These are phyloP conservation scores for Suillus subluteus DNA, from an alignment of 768 basidiomycete genomes.

Conservation along the genomic window DNA sequence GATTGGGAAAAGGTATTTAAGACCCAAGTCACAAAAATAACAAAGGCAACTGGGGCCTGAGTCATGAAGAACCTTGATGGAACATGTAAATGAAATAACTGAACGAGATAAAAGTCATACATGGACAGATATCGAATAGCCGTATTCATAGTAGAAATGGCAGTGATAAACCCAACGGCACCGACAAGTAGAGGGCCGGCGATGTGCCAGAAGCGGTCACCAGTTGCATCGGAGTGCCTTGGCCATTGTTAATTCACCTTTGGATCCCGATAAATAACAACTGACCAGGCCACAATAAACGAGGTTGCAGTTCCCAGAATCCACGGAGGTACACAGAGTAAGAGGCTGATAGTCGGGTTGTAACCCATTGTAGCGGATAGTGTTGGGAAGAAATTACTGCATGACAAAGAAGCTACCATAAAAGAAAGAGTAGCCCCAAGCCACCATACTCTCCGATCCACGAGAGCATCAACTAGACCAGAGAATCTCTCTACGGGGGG, in stretches of 20 bases:
- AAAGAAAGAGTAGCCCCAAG: slow-evolving; percentile 64
- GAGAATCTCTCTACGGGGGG: slow-evolving; percentile 34
- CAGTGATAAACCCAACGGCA: slow-evolving; percentile 67
- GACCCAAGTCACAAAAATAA: slow-evolving; percentile 60
- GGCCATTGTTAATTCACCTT: slow-evolving; percentile 13
- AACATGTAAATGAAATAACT: neutral
- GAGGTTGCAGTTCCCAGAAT: slow-evolving; percentile 58
- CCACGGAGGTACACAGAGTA: slow-evolving; percentile 81
- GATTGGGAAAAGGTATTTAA: slow-evolving; percentile 68
- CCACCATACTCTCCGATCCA: slow-evolving; percentile 84
- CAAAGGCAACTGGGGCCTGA: slow-evolving; percentile 68
- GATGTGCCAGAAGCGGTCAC: slow-evolving; percentile 77
- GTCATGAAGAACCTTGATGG: slow-evolving; percentile 70
- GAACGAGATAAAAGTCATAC: slow-evolving; percentile 38
- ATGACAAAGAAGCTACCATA: slow-evolving; percentile 59
- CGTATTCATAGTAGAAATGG: slow-evolving; percentile 64
- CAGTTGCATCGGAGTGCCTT: slow-evolving; percentile 70
- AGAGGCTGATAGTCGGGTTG: slow-evolving; percentile 58
- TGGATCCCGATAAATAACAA: neutral
- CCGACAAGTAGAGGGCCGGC: slow-evolving; percentile 55
- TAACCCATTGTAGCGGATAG: slow-evolving; percentile 73
- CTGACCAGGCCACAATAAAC: slow-evolving; percentile 55
- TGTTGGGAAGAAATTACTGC: slow-evolving; percentile 81
- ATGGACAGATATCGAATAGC: slow-evolving; percentile 65
- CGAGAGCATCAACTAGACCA: slow-evolving; percentile 59